Evolutionary conservation across 139 green algal genomes (phyloP).

Genomic region (Deuterostichococcus epilithicus): DNA sequence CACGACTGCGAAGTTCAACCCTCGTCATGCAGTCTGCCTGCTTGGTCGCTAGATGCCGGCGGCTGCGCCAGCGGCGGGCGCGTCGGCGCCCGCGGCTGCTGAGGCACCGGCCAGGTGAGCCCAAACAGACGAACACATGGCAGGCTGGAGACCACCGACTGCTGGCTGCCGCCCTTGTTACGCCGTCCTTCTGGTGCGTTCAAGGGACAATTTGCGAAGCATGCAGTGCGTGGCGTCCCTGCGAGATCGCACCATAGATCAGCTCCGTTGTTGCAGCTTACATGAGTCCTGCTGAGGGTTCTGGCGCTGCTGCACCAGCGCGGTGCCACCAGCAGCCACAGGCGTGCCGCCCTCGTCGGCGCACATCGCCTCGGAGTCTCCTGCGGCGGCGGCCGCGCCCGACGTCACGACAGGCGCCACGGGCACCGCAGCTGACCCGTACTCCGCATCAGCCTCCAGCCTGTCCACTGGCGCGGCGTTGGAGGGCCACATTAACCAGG

Average conservation of each 20-base stretch:
- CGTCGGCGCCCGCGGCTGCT: constrained; percentile 24
- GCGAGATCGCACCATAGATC: too few species aligned
- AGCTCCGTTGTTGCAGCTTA: too few species aligned
- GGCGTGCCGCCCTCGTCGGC: too few species aligned
- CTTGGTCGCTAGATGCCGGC: not conserved
- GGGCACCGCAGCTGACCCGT: constrained; percentile 20
- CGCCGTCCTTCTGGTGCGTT: too few species aligned
- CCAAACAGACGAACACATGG: too few species aligned
- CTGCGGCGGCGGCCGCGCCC: constrained; percentile 6
- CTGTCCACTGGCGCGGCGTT: constrained; percentile 71
- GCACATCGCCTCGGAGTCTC: not conserved
- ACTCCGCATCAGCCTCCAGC: constrained; percentile 52
- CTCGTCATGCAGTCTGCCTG: too few species aligned
- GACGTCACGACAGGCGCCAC: constrained; percentile 27
- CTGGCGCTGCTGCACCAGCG: too few species aligned
- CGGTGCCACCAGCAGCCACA: constrained; percentile 12
- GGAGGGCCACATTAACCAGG: constrained; percentile 56
- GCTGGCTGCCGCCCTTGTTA: not conserved
- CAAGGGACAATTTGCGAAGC: too few species aligned
- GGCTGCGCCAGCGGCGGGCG: constrained; percentile 9
- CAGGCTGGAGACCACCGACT: not conserved
- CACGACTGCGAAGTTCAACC: too few species aligned
- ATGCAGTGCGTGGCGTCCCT: too few species aligned
- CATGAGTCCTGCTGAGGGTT: too few species aligned
- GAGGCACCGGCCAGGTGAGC: constrained; percentile 1